Evolutionary conservation across 495 filamentous ascomycete species (phyloP), one percentile per base, ranked within the genome.

Genomic region (Podospora anserina): DNA sequence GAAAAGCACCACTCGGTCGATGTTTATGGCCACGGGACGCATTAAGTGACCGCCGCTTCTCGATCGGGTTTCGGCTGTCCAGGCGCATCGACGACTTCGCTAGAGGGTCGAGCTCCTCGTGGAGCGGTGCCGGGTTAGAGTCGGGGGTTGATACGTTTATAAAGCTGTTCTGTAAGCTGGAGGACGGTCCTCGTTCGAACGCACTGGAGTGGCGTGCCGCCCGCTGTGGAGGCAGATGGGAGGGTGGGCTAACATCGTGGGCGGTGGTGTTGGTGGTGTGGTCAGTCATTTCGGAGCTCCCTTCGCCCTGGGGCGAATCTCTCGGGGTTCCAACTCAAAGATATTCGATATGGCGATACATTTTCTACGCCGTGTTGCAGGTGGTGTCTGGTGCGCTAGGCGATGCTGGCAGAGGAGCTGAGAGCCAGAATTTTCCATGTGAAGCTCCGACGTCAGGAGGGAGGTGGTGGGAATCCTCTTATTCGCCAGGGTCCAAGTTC

Each of bases 1-100:
- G 78, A 65, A 84, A 84, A 11, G 76, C 80, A 30, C 82, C 79
- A 70, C 75, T 78, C 16, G 81, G 74, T 19, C 82, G 75, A 39
- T 78, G 75, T 69, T 80, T 84, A 65, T 82, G 76, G 63, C 76
- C 39, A 60, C 78, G 77, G 56, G 68, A 74, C 63, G 68, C 65
- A 23, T 63, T 62, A 55, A 32, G 69, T 4, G 70, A 72, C 62
- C 74, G 78, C 44, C 76, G 73, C 19, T 66, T 72, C 26, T 66
- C 63, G 58, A 72, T 72, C 34, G 70, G 71, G 61, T 61, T 61
- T 57, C 61, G 66, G 53, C 69, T 70, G 23, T 73, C 67, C 0
- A 61, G 55, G 30, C 66, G 71, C 67, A 70, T 66, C 16, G 66
- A 68, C 53, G 65, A 71, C 66, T 73, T 71, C 30, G 27, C 65